Evolutionary conservation across 228 moss, liverwort and hornwort genomes (phyloP).

Genomic region (Sphagnum fallax): DNA sequence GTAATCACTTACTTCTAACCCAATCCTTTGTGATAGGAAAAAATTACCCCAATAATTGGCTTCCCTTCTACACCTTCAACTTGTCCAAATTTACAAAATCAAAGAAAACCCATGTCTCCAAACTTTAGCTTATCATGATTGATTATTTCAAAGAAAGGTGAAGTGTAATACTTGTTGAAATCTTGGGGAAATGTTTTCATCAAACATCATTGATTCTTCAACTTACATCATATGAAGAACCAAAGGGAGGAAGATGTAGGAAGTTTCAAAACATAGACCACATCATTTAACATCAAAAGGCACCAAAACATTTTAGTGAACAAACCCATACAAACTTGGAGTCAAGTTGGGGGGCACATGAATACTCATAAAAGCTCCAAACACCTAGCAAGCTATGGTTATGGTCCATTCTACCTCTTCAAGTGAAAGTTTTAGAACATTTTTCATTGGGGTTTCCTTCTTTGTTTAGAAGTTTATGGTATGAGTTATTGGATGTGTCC

Average conservation of each 20-base stretch:
- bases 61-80: slow-evolving; percentile 47
- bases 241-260: not conserved
- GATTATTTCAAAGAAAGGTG: no score
- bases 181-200: no score
- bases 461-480: slow-evolving; percentile 82
- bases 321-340: slow-evolving; percentile 39
- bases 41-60: slow-evolving; percentile 91
- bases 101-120: no score
- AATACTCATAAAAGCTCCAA: slow-evolving; percentile 79
- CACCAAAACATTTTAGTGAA: not conserved
- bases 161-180: no score
- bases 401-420: slow-evolving; percentile 74
- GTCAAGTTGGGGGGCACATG: slow-evolving; percentile 94
- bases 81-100: slow-evolving; percentile 27
- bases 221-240: not conserved
- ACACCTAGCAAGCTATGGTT: slow-evolving; percentile 75
- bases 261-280: not conserved
- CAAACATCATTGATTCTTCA: no score
- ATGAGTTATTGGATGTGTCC: slow-evolving; percentile 90
- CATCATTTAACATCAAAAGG: no score
- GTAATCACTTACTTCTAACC: slow-evolving; percentile 64
- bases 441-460: slow-evolving; percentile 77
- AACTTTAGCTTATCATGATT: no score
- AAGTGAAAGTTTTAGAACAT: slow-evolving; percentile 52
- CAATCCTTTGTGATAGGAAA: slow-evolving; percentile 85